phyloP scores from a whole-genome alignment of 2,329 filamentous ascomycete species.

The Zalaria obscura region DNA sequence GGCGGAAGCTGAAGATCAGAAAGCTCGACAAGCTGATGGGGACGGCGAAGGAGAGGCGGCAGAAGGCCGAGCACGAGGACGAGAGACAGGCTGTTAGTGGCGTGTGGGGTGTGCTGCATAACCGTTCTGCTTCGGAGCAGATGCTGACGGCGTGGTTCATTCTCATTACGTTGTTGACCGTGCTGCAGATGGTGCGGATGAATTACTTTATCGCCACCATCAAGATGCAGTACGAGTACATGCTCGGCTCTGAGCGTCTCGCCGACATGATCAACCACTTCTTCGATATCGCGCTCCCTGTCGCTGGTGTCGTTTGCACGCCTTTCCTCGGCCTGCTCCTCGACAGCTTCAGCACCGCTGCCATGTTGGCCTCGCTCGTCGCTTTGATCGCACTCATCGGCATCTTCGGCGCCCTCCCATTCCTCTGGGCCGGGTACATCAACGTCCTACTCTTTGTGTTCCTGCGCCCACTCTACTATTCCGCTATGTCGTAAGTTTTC shows the following conservation, averaged over 20 bases:
- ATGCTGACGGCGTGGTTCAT: slow-evolving; percentile 72
- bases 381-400: slow-evolving; percentile 59
- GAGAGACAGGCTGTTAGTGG: slow-evolving; percentile 36
- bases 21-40: slow-evolving; percentile 47
- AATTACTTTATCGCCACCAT: slow-evolving; percentile 89
- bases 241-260: slow-evolving; percentile 48
- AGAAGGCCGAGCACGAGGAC: slow-evolving; percentile 25
- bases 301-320: slow-evolving; percentile 70
- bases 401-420: slow-evolving; percentile 60
- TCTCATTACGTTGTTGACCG: slow-evolving; percentile 66
- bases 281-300: slow-evolving; percentile 69
- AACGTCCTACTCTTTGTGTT: slow-evolving; percentile 70
- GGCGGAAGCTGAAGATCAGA: slow-evolving; percentile 45
- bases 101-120: slow-evolving; percentile 79
- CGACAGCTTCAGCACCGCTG: slow-evolving; percentile 59
- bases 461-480: slow-evolving; percentile 81
- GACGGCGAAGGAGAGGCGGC: slow-evolving; percentile 50
- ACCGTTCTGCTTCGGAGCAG: slow-evolving; percentile 54
- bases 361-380: slow-evolving; percentile 59
- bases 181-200: slow-evolving; percentile 27
- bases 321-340: slow-evolving; percentile 73
- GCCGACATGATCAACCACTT: slow-evolving; percentile 63
- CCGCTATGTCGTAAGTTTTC: slow-evolving; percentile 48
- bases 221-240: slow-evolving; percentile 62
- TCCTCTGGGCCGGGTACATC: slow-evolving; percentile 56